Evolutionary conservation across 768 basidiomycete species (phyloP).

Genomic region (Russula ochroleuca): DNA sequence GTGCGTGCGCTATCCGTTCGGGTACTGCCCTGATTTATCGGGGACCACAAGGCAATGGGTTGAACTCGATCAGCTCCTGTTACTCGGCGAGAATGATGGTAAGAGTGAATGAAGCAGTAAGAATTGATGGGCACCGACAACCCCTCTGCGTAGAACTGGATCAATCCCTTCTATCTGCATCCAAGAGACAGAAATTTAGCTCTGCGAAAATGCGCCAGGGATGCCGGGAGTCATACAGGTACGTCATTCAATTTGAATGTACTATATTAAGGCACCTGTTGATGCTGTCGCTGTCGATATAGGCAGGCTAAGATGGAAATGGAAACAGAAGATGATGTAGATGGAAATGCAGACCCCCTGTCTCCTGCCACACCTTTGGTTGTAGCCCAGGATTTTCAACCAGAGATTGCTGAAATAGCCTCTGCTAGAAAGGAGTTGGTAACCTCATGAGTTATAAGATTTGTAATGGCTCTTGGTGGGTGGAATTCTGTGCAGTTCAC

Average conservation of each 20-base stretch:
- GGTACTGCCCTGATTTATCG: not conserved
- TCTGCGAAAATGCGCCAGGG: slow-evolving; percentile 44
- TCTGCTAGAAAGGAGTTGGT: not conserved
- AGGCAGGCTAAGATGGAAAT: slow-evolving; percentile 25
- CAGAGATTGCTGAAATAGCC: not conserved
- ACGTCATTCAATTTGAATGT: not conserved
- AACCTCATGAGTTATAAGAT: not conserved
- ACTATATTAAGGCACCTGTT: not conserved
- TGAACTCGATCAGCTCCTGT: slow-evolving; percentile 47
- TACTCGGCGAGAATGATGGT: slow-evolving; percentile 71
- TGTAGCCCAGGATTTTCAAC: not conserved
- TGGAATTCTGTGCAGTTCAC: too few species aligned
- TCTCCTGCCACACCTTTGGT: not conserved
- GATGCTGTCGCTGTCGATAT: not conserved
- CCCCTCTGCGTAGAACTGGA: slow-evolving; percentile 53
- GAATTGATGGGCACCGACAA: not conserved
- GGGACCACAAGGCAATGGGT: slow-evolving; percentile 56
- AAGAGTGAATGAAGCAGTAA: slow-evolving; percentile 29
- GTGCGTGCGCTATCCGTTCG: slow-evolving; percentile 36
- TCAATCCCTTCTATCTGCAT: slow-evolving; percentile 52
- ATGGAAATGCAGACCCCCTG: slow-evolving; percentile 1
- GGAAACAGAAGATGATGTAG: slow-evolving; percentile 22
- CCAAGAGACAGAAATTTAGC: slow-evolving; percentile 59
- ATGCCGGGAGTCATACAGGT: slow-evolving; percentile 64
- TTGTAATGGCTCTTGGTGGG: not conserved